Evolutionary conservation across 139 green algal species (phyloP).

Genomic region (Closterium sp.): DNA sequence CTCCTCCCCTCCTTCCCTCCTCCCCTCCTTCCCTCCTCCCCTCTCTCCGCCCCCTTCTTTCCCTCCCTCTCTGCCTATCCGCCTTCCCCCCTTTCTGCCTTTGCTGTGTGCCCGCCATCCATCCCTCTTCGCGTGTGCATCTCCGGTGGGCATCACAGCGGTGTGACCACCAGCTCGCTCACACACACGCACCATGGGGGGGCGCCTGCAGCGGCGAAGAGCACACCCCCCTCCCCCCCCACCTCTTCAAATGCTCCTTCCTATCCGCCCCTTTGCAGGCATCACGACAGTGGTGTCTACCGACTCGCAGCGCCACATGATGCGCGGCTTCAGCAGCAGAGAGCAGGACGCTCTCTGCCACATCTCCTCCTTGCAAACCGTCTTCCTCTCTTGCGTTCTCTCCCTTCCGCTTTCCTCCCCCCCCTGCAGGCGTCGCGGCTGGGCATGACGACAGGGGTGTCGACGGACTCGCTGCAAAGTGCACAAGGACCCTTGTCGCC

Average conservation of each 20-base stretch:
- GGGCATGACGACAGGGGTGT: conserved; percentile 80
- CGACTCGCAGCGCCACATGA: conserved; percentile 83
- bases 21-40: conserved; percentile 56
- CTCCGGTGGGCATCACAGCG: too few relatives aligned
- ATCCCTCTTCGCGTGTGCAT: conserved; percentile 74
- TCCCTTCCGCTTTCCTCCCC: background rate
- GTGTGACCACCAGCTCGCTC: too few relatives aligned
- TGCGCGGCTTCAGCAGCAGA: conserved; percentile 55
- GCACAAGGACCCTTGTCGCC: background rate
- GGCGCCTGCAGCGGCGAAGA: too few relatives aligned
- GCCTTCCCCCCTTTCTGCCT: too few relatives aligned
- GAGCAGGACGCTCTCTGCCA: conserved; percentile 41
- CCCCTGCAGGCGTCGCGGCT: conserved; percentile 54
- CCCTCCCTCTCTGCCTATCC: background rate
- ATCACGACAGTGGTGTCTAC: conserved; percentile 89
- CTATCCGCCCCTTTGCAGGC: conserved; percentile 67
- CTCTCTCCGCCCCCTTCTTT: conserved; percentile 28
- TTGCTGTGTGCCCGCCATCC: conserved; percentile 45
- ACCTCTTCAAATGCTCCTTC: background rate
- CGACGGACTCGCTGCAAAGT: conserved; percentile 79
- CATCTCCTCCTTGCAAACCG: too few relatives aligned
- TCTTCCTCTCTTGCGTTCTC: conserved; percentile 9
- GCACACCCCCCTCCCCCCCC: background rate
- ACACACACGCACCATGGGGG: too few relatives aligned
- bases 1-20: background rate